These are phyloP conservation scores for Cadophora malorum DNA, from an alignment of 2,329 filamentous ascomycete genomes.

Conservation along the genomic window DNA sequence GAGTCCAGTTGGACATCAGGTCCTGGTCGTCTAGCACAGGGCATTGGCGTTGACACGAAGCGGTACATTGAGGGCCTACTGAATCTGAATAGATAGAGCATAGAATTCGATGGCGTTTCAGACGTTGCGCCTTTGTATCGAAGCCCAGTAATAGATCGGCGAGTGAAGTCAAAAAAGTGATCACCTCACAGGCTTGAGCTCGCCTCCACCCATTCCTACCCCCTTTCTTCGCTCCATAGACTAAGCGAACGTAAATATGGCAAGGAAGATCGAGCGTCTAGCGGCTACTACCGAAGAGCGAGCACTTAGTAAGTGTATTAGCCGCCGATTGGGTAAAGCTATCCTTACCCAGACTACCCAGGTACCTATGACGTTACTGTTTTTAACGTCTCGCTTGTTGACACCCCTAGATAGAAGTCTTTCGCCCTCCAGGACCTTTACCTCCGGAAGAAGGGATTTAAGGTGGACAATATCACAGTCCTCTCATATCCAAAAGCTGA, in stretches of 20 bases:
- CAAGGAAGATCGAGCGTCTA: background rate
- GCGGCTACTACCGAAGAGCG: background rate
- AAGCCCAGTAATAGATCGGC: background rate
- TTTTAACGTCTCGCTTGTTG: background rate
- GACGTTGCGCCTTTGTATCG: background rate
- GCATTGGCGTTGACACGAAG: constrained; percentile 78
- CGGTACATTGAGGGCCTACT: constrained; percentile 76
- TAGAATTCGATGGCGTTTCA: background rate
- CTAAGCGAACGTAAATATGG: background rate
- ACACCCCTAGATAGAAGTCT: background rate
- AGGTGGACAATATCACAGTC: background rate
- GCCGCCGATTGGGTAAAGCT: background rate
- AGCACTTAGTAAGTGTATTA: background rate
- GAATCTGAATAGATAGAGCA: constrained; percentile 54
- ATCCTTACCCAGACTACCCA: background rate
- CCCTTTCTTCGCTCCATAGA: background rate
- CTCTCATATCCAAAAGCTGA: too few species aligned
- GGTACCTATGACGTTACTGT: constrained; percentile 14
- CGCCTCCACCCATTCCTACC: background rate
- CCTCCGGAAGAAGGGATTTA: background rate
- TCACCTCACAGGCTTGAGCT: background rate
- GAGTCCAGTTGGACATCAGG: constrained; percentile 58
- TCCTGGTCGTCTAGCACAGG: constrained; percentile 68
- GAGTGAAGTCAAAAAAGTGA: background rate
- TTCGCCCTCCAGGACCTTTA: background rate